Percentiles rank a stretch among this genome's conserved stretches.
Evolutionary conservation across 2,329 filamentous ascomycete genomes (phyloP).

Genomic region (Penicillium hordei): DNA sequence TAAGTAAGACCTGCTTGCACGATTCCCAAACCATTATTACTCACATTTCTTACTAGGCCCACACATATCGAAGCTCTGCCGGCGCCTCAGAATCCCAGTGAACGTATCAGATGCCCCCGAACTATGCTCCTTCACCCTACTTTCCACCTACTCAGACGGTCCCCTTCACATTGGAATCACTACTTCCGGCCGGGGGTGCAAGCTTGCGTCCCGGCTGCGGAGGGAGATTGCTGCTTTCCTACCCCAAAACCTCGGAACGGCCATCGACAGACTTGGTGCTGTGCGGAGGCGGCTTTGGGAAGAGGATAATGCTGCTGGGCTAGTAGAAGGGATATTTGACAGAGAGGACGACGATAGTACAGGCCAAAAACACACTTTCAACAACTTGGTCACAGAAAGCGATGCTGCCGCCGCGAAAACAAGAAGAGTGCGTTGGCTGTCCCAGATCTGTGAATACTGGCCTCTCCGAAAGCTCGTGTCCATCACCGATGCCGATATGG

Average conservation of each 20-base stretch:
- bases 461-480: slow-evolving; percentile 77
- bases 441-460: slow-evolving; percentile 99
- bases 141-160: slow-evolving; percentile 85
- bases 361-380: slow-evolving; percentile 75
- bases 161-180: slow-evolving; percentile 94
- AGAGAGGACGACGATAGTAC: slow-evolving; percentile 51
- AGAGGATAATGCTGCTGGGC: slow-evolving; percentile 62
- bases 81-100: slow-evolving; percentile 78
- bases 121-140: slow-evolving; percentile 84
- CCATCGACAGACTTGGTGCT: slow-evolving; percentile 74
- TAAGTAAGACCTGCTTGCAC: slow-evolving; percentile 46
- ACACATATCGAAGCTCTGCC: slow-evolving; percentile 73
- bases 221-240: slow-evolving; percentile 82
- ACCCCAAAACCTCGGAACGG: slow-evolving; percentile 70
- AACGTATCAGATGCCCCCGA: slow-evolving; percentile 87
- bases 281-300: slow-evolving; percentile 70
- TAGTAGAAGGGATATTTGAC: slow-evolving; percentile 44
- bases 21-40: slow-evolving; percentile 35
- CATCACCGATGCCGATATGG: slow-evolving; percentile 77
- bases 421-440: slow-evolving; percentile 85
- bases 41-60: slow-evolving; percentile 46
- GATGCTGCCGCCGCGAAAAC: slow-evolving; percentile 73
- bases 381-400: slow-evolving; percentile 71
- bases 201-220: slow-evolving; percentile 83
- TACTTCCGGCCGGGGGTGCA: slow-evolving; percentile 91